A percentile compares a stretch with the other conserved stretches of the same genome.
Conservation (phyloP, 2,329 filamentous ascomycete species). For the Sarocladium oryzae region DNA sequence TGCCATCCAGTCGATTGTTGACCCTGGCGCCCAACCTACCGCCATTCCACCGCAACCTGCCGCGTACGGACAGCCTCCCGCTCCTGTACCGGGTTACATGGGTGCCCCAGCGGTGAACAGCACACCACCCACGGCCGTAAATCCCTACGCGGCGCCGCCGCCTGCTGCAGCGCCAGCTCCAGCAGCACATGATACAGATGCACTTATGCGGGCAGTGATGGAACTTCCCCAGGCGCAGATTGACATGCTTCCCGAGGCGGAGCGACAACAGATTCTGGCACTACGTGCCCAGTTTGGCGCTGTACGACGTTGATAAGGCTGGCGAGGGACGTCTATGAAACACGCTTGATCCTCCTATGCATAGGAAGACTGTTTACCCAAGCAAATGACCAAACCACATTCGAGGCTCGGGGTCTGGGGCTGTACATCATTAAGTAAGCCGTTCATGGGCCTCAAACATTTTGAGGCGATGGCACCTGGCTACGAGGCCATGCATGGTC, state of each 20-base stretch:
- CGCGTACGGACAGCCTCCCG: conserved; percentile 27
- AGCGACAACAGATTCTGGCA: conserved; percentile 72
- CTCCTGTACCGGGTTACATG: conserved; percentile 27
- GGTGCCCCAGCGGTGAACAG: conserved; percentile 30
- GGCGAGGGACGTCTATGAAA: too few relatives aligned
- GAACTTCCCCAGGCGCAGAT: conserved; percentile 74
- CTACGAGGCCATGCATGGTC: not conserved
- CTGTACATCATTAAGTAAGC: too few relatives aligned
- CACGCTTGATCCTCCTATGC: too few relatives aligned
- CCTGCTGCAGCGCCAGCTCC: conserved; percentile 25
- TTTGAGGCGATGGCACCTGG: too few relatives aligned
- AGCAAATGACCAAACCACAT: too few relatives aligned
- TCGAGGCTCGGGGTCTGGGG: too few relatives aligned
- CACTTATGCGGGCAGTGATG: conserved; percentile 75
- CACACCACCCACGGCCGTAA: conserved; percentile 40
- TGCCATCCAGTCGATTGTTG: conserved; percentile 74
- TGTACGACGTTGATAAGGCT: not conserved
- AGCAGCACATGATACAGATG: conserved; percentile 53
- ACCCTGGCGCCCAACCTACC: conserved; percentile 42
- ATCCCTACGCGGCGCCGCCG: conserved; percentile 42
- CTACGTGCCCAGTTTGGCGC: conserved; percentile 57
- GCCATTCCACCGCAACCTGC: conserved; percentile 18
- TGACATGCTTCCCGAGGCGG: conserved; percentile 66
- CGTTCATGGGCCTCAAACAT: too few relatives aligned
- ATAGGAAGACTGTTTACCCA: not conserved